Evolutionary conservation across 225 moss, liverwort and hornwort genomes (phyloP).

Genomic region (Marchantia paleacea): DNA sequence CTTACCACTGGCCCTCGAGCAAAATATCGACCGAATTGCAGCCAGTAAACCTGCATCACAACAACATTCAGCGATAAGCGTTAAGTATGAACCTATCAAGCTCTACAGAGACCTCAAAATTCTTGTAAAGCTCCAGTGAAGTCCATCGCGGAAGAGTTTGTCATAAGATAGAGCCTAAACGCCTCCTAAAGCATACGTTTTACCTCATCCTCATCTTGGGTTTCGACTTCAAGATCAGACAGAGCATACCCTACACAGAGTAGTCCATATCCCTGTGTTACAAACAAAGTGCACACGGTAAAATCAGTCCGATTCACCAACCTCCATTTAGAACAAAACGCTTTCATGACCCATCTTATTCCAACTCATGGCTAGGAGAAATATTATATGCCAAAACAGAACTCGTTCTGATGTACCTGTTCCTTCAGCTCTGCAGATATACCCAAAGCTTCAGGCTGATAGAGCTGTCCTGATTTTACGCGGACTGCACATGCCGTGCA

Average conservation of each 20-base stretch:
- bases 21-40: conserved; percentile 94
- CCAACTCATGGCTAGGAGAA: neutral
- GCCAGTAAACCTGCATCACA: conserved; percentile 87
- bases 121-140: neutral
- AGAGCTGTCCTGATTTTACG: conserved; percentile 79
- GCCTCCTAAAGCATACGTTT: neutral
- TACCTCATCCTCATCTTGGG: conserved; percentile 98
- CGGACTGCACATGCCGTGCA: conserved; percentile 99
- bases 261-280: conserved; percentile 81
- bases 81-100: neutral
- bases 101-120: neutral
- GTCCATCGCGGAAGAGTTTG: no score
- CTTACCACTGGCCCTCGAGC: conserved; percentile 87
- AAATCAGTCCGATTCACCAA: neutral
- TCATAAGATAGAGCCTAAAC: no score
- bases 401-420: conserved; percentile 45
- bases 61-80: neutral
- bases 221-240: conserved; percentile 97
- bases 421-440: conserved; percentile 86
- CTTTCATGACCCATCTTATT: no score
- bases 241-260: conserved; percentile 94
- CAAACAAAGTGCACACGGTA: neutral
- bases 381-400: neutral
- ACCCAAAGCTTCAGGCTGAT: conserved; percentile 96
- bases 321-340: neutral